Percentiles rank a stretch among this genome's conserved stretches.
phyloP scores from a whole-genome alignment of 148 eudicot genomes.

The Pharnaceum exiguum region DNA sequence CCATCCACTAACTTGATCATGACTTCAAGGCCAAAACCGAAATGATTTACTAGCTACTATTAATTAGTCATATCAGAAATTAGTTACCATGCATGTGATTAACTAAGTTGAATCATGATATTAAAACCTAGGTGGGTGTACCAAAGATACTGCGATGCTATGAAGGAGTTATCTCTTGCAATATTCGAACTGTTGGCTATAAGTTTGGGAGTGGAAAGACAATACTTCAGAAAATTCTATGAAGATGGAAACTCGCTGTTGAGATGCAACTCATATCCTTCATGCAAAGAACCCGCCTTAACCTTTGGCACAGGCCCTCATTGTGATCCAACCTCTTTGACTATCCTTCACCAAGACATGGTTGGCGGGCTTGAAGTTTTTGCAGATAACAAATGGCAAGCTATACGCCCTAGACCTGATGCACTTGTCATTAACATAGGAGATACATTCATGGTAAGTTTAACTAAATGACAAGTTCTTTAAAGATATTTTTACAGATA shows the following conservation, averaged over 20 bases:
- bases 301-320: conserved; percentile 49
- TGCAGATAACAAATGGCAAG: conserved; percentile 37
- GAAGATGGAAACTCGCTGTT: conserved; percentile 35
- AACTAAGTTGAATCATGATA: not conserved
- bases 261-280: conserved; percentile 41
- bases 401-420: conserved; percentile 23
- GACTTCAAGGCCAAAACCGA: no score
- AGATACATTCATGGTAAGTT: conserved; percentile 44
- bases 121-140: conserved; percentile 34
- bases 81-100: no score
- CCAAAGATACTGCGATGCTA: conserved; percentile 41
- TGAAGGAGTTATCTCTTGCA: conserved; percentile 32
- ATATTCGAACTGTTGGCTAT: conserved; percentile 38
- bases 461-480: not conserved
- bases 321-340: conserved; percentile 43
- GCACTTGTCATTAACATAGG: conserved; percentile 46
- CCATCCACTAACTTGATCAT: no score
- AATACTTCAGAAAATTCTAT: conserved; percentile 22
- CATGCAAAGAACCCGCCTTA: conserved; percentile 32
- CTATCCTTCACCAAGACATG: conserved; percentile 45
- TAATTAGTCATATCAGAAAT: no score
- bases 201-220: conserved; percentile 35
- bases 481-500: not conserved
- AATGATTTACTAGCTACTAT: no score
- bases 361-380: conserved; percentile 45